A percentile compares a stretch with the other conserved stretches of the same genome.
phyloP scores from a whole-genome alignment of 345 rosid genomes.

The Nasturtium officinale region DNA sequence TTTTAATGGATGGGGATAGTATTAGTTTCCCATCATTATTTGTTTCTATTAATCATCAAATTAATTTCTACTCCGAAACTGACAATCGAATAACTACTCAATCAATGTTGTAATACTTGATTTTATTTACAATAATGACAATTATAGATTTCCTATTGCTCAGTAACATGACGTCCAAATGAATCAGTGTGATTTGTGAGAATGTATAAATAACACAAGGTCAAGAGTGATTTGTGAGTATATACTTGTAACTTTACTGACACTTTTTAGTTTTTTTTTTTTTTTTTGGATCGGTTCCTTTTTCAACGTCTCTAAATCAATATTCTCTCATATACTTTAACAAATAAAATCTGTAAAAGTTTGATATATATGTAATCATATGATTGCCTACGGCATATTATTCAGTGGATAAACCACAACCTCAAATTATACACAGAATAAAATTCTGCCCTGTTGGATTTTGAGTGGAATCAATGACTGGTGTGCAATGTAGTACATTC shows the following conservation, averaged over 20 bases:
- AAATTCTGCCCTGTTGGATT: constrained; percentile 1
- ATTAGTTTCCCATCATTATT: constrained; percentile 11
- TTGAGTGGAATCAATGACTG: constrained; percentile 17
- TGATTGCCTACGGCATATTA: constrained; percentile 15
- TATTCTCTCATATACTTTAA: neutral
- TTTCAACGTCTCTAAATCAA: constrained; percentile 7
- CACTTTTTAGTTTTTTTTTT: constrained; percentile 11
- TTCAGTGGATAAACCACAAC: constrained; percentile 17
- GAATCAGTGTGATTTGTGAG: constrained; percentile 13
- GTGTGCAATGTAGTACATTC: constrained; percentile 27
- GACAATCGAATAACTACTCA: neutral
- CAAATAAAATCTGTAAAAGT: neutral
- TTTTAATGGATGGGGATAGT: too few relatives aligned
- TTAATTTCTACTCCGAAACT: neutral
- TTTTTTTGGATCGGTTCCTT: neutral
- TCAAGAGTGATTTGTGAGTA: constrained; percentile 11
- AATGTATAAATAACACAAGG: neutral
- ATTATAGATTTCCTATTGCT: constrained; percentile 18
- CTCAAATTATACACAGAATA: constrained; percentile 9
- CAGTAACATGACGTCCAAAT: constrained; percentile 15
- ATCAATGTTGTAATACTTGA: neutral
- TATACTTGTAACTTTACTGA: constrained; percentile 23
- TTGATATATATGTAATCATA: constrained; percentile 16
- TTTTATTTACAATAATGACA: constrained; percentile 3
- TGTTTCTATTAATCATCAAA: neutral